Base-by-base conservation (phyloP, 345 rosid species). In the Theobroma cacao region DNA sequence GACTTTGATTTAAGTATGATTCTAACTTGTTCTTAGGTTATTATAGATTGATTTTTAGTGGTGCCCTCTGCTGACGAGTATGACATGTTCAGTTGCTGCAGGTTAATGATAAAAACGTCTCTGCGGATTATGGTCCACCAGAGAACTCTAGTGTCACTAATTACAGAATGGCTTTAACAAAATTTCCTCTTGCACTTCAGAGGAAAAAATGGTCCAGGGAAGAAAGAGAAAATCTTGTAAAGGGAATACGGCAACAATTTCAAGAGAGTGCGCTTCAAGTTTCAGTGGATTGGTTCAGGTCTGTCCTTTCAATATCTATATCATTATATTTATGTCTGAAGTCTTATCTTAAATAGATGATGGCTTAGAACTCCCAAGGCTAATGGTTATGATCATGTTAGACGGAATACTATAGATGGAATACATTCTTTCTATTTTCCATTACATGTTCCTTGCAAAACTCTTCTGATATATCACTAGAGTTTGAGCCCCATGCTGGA, bases 241-340 rank as follows among this genome's bases (percentile, higher is more conserved):
- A 88, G 81, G 99, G 99, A 79, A 59, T 92, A 28, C 83, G 83
- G 79, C 95, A 94, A 80, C 97, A 91, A 76, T 80, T 90, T 84
- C 97, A 96, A 84, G 94, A 92, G 75, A 82, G 81, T 85, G 73
- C 89, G 70, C 86, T 94, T 81, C 79, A 72, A 36, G 84, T 84
- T 66, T 91, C 96, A 31, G 43, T 89, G 78, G 95, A 90, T 64
- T 85, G 58, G 73, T 78, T 79, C 80, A 89, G 98, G 97, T 96
- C 82, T 73, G 73, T 50, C 74, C 43, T 26, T 7, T 45, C 12
- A 6, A 20, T 71, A 3, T 38, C 17, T 52, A 63, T 68, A 15
- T 43, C 12, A 28, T 76, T 11, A 11, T 22, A 74, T 33, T 26
- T 64, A 22, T 31, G 47, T n/a, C 26, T 20, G 41, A 14, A 75